Conservation (phyloP, 1,284 basidiomycete species). For the Ceratobasidium theobromae region DNA sequence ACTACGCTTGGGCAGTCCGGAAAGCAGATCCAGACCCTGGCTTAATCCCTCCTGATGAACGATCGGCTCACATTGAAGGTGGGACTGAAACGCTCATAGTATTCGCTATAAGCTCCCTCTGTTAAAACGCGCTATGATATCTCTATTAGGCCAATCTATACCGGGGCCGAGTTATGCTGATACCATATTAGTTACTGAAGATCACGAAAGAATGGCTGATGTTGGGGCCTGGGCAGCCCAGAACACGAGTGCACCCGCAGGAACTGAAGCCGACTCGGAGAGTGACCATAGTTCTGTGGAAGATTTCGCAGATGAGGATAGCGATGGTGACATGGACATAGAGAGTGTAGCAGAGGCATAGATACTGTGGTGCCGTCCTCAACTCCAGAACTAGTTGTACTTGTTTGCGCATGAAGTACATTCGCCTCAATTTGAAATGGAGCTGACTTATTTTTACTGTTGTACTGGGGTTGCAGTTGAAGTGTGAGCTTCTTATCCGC, state of each 20-base stretch:
- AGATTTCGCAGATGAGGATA: constrained; percentile 9
- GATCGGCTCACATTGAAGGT: background rate
- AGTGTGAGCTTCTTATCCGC: background rate
- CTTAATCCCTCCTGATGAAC: background rate
- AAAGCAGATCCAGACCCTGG: constrained; percentile 6
- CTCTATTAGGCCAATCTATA: background rate
- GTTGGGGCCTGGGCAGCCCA: constrained; percentile 14
- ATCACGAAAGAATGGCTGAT: constrained; percentile 4
- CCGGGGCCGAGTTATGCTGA: background rate
- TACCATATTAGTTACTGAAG: background rate
- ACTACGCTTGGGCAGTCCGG: constrained; percentile 32
- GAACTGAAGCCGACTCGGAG: background rate
- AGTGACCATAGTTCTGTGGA: constrained; percentile 13
- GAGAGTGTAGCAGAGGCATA: constrained; percentile 10
- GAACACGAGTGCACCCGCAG: background rate
- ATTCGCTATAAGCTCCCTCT: background rate
- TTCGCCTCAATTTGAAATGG: background rate
- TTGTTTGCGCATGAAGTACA: background rate
- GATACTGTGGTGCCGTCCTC: background rate
- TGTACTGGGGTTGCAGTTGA: background rate
- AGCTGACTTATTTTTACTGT: background rate
- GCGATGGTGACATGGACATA: constrained; percentile 23
- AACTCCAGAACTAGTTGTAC: background rate
- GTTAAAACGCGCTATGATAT: background rate
- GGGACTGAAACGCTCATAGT: background rate